Evolutionary conservation across 2,329 filamentous ascomycete genomes (phyloP), one percentile per base, ranked within the genome.

Genomic region (Talaromyces marneffei): DNA sequence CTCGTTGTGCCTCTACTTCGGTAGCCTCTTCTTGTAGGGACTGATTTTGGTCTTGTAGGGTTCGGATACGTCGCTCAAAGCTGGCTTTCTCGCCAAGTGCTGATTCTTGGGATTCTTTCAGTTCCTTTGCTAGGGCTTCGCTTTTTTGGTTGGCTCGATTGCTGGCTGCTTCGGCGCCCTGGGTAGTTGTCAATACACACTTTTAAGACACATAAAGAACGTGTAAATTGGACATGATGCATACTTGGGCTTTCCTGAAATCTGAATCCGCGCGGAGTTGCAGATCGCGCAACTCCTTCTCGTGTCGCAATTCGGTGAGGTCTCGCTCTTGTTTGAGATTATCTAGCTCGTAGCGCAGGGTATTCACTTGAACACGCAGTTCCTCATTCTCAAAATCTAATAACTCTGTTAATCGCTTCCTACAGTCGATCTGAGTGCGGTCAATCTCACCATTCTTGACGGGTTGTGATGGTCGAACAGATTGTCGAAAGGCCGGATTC

Each of bases 301-400:
- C 88, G 67, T 94, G 89, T 64, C 91, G 87, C 16, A 96, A 81
- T 9, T 86, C 82, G 53, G 87, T 80, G 68, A 97, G 84, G 62
- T 96, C 91, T 67, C 90, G 88, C 70, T 97, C 93, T 67, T 96
- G 91, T 69, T 93, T 92, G 58, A 90, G 79, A 18, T 90, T 93
- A 69, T 92, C 90, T 66, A 96, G 82, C 62, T 93, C 91, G 77
- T 97, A 99, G 64, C 87, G 88, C 56, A 97, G 79, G 0, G 91
- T 90, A 64, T 92, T 94, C 44, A 97, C 81, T 75, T 97, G 91
- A 1, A 93, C 91, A 70, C 93, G 92, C 27, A 97, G 82, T 65
- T 92, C 88, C 70, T 97, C 92, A 63, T 85, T 87, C 59, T 77
- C 76, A 12, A 70, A 65, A 66, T 78, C 76, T 78, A 53, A 25